Percentiles rank a stretch among this genome's conserved stretches.
phyloP scores from a whole-genome alignment of 768 basidiomycete genomes.

The Kwoniella heveanensis region DNA sequence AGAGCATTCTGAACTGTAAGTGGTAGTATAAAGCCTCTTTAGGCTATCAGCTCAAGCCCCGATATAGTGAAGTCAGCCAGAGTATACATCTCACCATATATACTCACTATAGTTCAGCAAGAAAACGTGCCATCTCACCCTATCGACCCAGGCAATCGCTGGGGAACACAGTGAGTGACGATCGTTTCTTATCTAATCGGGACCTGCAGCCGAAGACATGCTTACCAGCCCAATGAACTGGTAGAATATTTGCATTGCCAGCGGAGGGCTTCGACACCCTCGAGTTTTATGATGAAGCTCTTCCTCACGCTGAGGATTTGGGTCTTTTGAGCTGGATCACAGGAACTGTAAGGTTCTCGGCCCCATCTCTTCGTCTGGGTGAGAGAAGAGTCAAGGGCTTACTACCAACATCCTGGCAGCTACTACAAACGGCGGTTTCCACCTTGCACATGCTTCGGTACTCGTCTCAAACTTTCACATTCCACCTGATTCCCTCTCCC shows the following conservation, averaged over 20 bases:
- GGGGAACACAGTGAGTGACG: slow-evolving; percentile 55
- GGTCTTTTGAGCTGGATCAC: slow-evolving; percentile 53
- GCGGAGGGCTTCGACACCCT: slow-evolving; percentile 53
- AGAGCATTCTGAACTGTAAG: slow-evolving; percentile 45
- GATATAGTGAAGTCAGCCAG: neutral
- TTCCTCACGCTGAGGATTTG: slow-evolving; percentile 41
- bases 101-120: slow-evolving; percentile 36
- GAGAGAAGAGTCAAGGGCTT: neutral
- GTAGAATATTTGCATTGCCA: slow-evolving; percentile 53
- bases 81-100: neutral
- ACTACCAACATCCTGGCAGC: slow-evolving; percentile 21
- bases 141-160: slow-evolving; percentile 43
- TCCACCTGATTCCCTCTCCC: slow-evolving; percentile 47
- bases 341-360: slow-evolving; percentile 39
- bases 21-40: neutral
- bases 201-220: slow-evolving; percentile 3
- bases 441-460: slow-evolving; percentile 52
- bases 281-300: slow-evolving; percentile 48
- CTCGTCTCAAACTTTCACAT: slow-evolving; percentile 45
- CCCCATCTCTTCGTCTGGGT: neutral
- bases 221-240: no score
- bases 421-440: slow-evolving; percentile 51
- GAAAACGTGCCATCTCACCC: slow-evolving; percentile 45
- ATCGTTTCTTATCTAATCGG: no score
- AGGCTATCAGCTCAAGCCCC: no score